These are phyloP conservation scores for Inosperma sp. DNA, from an alignment of 768 basidiomycete genomes.

Conservation along the genomic window DNA sequence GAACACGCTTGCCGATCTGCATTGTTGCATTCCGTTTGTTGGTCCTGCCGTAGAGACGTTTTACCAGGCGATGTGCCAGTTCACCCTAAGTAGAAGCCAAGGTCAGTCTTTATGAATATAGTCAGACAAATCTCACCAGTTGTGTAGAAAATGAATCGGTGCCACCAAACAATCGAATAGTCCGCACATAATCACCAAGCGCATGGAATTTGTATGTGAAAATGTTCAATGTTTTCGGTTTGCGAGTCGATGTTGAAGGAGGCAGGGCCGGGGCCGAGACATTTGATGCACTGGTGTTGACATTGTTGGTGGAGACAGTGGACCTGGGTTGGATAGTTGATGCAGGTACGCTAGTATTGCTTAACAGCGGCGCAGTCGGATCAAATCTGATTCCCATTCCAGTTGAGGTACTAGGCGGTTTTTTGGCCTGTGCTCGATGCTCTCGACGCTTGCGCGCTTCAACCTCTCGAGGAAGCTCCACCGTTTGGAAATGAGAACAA, in stretches of 20 bases:
- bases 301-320: conserved; percentile 1
- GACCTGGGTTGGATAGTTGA: conserved; percentile 1
- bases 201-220: conserved; percentile 11
- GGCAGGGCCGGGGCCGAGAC: conserved; percentile 2
- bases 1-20: conserved; percentile 12
- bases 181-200: conserved; percentile 6
- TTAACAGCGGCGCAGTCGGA: neutral
- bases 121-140: conserved; percentile 23
- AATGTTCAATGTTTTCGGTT: conserved; percentile 22
- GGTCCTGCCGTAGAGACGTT: conserved; percentile 13
- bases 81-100: conserved; percentile 12
- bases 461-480: conserved; percentile 35
- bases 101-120: conserved; percentile 3
- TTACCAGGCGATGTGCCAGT: conserved; percentile 15
- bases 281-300: conserved; percentile 3
- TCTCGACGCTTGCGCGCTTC: conserved; percentile 24
- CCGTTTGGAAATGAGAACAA: conserved; percentile 25
- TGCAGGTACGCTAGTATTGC: conserved; percentile 1
- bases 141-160: conserved; percentile 38
- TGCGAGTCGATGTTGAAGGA: conserved; percentile 7
- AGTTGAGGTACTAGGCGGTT: neutral
- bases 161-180: conserved; percentile 24
- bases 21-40: conserved; percentile 11
- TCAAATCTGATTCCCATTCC: conserved; percentile 1
- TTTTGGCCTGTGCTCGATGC: conserved; percentile 3